Evolutionary conservation across 352 stramenopile species (phyloP).

Genomic region (Phytophthora megakarya): DNA sequence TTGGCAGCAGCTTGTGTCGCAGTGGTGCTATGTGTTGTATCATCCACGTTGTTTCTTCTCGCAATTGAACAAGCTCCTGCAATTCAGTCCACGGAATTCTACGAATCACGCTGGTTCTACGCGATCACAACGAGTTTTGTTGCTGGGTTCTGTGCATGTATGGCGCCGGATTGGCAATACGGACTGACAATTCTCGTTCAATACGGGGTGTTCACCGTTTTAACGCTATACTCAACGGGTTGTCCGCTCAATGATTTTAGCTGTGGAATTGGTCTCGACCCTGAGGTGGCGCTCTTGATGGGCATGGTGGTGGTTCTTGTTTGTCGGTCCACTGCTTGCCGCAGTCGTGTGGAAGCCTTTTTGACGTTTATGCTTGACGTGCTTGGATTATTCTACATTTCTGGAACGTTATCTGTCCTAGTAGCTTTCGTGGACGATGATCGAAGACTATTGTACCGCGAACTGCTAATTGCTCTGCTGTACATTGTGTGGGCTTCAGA

Average conservation of each 20-base stretch:
- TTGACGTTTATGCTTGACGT: constrained; percentile 54
- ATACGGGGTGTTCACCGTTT: constrained; percentile 47
- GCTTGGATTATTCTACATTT: constrained; percentile 62
- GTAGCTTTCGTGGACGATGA: constrained; percentile 65
- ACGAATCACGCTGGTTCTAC: constrained; percentile 49
- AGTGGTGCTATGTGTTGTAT: constrained; percentile 23
- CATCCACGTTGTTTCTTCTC: constrained; percentile 36
- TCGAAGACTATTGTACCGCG: constrained; percentile 46
- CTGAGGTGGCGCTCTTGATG: constrained; percentile 35
- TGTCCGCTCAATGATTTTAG: constrained; percentile 59
- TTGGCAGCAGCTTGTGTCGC: constrained; percentile 43
- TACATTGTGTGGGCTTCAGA: constrained; percentile 83
- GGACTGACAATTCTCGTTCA: constrained; percentile 45
- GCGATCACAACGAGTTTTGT: constrained; percentile 39
- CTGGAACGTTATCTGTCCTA: constrained; percentile 50
- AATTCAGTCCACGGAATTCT: constrained; percentile 55
- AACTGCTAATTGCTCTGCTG: constrained; percentile 63
- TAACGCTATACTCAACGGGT: constrained; percentile 56
- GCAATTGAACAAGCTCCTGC: constrained; percentile 30
- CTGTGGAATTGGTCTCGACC: constrained; percentile 42
- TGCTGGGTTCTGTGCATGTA: constrained; percentile 44
- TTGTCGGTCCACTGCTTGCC: constrained; percentile 36
- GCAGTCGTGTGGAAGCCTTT: constrained; percentile 29
- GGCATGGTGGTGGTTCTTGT: constrained; percentile 44
- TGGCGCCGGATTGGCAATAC: constrained; percentile 49